Conservation (phyloP, 73 alveolate genomes). For the Paramecium biaurelia region DNA sequence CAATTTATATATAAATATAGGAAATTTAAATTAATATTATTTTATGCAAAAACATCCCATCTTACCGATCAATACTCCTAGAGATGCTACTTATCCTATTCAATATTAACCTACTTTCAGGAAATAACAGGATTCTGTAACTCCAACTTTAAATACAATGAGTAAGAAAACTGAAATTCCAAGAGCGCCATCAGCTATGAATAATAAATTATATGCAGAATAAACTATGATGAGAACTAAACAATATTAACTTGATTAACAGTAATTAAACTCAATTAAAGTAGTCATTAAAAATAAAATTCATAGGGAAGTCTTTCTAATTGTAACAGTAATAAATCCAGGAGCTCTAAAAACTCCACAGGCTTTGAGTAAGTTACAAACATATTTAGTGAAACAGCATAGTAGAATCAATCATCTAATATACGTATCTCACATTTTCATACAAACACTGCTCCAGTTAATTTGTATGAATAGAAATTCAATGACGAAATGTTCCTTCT, state of each 20-base stretch:
- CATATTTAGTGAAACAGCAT: background rate
- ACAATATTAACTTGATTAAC: background rate
- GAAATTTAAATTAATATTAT: background rate
- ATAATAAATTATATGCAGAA: background rate
- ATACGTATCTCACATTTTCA: constrained; percentile 29
- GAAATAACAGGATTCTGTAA: background rate
- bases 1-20: background rate
- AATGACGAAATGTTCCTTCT: constrained; percentile 35
- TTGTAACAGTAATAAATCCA: constrained; percentile 36
- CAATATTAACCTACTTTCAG: background rate
- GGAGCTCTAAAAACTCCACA: constrained; percentile 37
- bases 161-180: constrained; percentile 22
- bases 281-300: constrained; percentile 6
- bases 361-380: constrained; percentile 5
- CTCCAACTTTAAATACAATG: background rate
- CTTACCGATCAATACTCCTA: constrained; percentile 11
- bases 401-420: background rate
- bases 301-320: background rate
- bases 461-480: background rate
- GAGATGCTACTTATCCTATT: background rate
- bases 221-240: background rate
- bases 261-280: background rate
- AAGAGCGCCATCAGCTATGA: constrained; percentile 49
- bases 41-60: background rate
- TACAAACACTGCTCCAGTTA: constrained; percentile 36